Evolutionary conservation across 2,329 filamentous ascomycete species (phyloP).

Genomic region (Trichoderma cornu-damae): DNA sequence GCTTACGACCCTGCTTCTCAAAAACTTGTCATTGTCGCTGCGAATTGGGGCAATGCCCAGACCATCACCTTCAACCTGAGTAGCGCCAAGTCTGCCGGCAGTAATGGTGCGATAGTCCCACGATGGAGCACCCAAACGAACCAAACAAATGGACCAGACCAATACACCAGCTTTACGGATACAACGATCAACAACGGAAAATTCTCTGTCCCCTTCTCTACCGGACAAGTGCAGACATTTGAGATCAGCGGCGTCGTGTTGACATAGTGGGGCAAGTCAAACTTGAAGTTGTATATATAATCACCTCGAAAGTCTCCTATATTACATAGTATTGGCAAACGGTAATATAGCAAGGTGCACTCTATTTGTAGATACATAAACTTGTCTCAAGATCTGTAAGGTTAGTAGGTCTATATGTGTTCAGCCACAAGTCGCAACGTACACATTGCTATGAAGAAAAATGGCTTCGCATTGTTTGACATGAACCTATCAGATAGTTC

Average conservation of each 20-base stretch:
- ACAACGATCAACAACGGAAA: slow-evolving; percentile 1
- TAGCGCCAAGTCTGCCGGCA: not conserved
- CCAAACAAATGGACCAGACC: not conserved
- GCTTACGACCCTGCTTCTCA: slow-evolving; percentile 2
- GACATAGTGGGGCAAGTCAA: not conserved
- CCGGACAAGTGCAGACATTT: slow-evolving; percentile 7
- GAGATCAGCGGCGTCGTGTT: slow-evolving; percentile 5
- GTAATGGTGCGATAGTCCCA: not conserved
- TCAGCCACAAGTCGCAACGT: too few relatives aligned
- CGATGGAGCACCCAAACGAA: slow-evolving; percentile 14
- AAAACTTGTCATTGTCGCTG: not conserved
- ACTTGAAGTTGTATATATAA: too few relatives aligned
- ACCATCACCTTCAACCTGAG: not conserved
- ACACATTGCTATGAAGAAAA: too few relatives aligned
- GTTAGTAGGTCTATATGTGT: too few relatives aligned
- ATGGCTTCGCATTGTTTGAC: too few relatives aligned
- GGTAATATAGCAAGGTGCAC: too few relatives aligned
- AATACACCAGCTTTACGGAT: slow-evolving; percentile 1
- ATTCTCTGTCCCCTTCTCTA: not conserved
- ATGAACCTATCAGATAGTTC: too few relatives aligned
- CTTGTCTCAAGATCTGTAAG: too few relatives aligned
- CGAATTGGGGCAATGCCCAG: slow-evolving; percentile 1
- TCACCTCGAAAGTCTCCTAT: too few relatives aligned
- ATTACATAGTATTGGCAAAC: too few relatives aligned
- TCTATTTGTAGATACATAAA: too few relatives aligned